A percentile compares a stretch with the other conserved stretches of the same genome.
These are phyloP conservation scores for Coffea canephora DNA, from an alignment of 257 asterid species.

Conservation along the genomic window DNA sequence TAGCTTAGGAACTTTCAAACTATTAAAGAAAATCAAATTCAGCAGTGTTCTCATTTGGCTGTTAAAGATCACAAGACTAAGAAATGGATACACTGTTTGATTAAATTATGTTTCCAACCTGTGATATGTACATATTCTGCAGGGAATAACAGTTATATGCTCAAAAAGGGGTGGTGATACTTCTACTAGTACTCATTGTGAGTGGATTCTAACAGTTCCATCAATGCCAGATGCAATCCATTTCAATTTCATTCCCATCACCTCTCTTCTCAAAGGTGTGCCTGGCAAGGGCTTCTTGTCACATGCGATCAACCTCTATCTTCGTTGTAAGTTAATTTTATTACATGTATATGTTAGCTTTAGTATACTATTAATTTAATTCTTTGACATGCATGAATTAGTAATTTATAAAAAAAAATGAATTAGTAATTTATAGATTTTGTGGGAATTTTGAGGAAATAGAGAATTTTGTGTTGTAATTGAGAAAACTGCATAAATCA, in stretches of 20 bases:
- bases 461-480: not conserved
- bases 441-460: not conserved
- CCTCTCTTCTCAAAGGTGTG: constrained; percentile 72
- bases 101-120: not conserved
- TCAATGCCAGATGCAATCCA: constrained; percentile 69
- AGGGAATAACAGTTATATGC: constrained; percentile 85
- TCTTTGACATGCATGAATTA: not conserved
- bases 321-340: constrained; percentile 54
- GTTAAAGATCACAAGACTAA: not conserved
- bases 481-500: too few species aligned
- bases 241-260: constrained; percentile 75
- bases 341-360: not conserved
- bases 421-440: not conserved
- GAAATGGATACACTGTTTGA: too few species aligned
- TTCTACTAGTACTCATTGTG: constrained; percentile 50
- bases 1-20: too few species aligned
- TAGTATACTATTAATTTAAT: too few species aligned
- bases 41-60: not conserved
- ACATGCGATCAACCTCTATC: constrained; percentile 92
- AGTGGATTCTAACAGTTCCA: constrained; percentile 82
- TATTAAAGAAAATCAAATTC: too few species aligned
- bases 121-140: not conserved
- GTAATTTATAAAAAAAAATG: too few species aligned
- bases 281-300: constrained; percentile 88
- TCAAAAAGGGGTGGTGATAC: constrained; percentile 82